A percentile compares a stretch with the other conserved stretches of the same genome.
phyloP scores from a whole-genome alignment of 345 rosid genomes.

The Combretum micranthum region DNA sequence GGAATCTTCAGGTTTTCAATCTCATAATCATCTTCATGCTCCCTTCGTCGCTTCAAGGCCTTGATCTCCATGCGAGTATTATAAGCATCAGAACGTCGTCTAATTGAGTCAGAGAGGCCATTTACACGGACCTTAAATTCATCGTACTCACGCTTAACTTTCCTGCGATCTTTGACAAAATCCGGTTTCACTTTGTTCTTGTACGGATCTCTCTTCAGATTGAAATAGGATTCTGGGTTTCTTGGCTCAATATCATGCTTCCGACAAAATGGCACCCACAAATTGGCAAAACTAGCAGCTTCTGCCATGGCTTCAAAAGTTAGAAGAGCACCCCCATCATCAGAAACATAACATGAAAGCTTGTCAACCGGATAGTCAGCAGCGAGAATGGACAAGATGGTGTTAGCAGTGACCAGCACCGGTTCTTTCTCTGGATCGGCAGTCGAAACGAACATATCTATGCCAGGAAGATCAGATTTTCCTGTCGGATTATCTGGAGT shows the following conservation, averaged over 20 bases:
- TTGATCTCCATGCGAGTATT: slow-evolving; percentile 66
- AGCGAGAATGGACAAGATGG: slow-evolving; percentile 70
- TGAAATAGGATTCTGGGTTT: slow-evolving; percentile 79
- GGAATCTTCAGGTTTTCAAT: slow-evolving; percentile 46
- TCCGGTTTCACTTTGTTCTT: slow-evolving; percentile 62
- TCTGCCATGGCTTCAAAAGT: slow-evolving; percentile 96
- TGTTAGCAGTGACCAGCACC: slow-evolving; percentile 76
- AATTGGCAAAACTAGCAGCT: slow-evolving; percentile 74
- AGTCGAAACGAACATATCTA: slow-evolving; percentile 78
- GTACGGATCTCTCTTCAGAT: slow-evolving; percentile 64
- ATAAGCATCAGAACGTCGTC: slow-evolving; percentile 69
- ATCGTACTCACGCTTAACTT: slow-evolving; percentile 66
- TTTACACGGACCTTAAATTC: slow-evolving; percentile 78
- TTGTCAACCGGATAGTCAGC: slow-evolving; percentile 74
- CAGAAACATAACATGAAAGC: slow-evolving; percentile 76
- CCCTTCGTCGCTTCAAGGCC: slow-evolving; percentile 57
- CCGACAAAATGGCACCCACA: slow-evolving; percentile 88
- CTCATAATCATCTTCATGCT: slow-evolving; percentile 33
- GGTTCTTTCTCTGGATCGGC: slow-evolving; percentile 88
- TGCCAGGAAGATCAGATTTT: slow-evolving; percentile 74
- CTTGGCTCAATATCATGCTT: slow-evolving; percentile 71
- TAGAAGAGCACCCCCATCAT: slow-evolving; percentile 75
- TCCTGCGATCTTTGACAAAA: slow-evolving; percentile 68
- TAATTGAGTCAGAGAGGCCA: slow-evolving; percentile 56
- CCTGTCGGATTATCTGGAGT: slow-evolving; percentile 39